Base-by-base conservation (phyloP, 257 asterid genomes). In the Lycium barbarum region DNA sequence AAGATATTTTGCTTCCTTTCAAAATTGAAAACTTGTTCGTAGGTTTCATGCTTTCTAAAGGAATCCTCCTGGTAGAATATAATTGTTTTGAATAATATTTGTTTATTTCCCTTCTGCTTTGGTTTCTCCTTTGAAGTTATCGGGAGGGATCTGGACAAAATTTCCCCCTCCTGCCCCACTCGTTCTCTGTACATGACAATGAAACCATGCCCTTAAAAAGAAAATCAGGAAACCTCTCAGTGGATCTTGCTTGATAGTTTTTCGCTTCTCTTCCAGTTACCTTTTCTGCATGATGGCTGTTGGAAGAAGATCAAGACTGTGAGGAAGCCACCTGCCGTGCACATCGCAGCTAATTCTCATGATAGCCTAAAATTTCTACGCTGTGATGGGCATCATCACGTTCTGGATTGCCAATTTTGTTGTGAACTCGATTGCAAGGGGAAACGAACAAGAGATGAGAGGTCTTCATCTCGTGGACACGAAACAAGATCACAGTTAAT, bases 331-430 rank as follows among this genome's bases (percentile, higher is more conserved):
- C 88, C 84, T 63, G 83, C 43, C 83, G 85, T 78, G 47, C 33
- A 87, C 81, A 80, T 80, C 17, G 79, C 91, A 73, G 84, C 91
- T 88, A 89, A 86, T 89, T 85, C 90, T 12, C 55, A 71, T 13
- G 83, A 76, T 78, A 63, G 82, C 83, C 22, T 83, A 72, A 84
- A 73, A 85, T 70, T 83, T 87, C 89, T 82, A 81, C 3, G 40
- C 84, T 78, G 51, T 33, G 71, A 72, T 82, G 49, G 58, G 78
- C 82, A 72, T 38, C 81, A 47, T 74, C 40, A n/a, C 61, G 2
- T 47, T 74, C 61, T 74, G 61, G 81, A 85, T 84, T 36, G 43
- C 17, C 86, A 83, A 5, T 88, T 61, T n/a, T 53, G 68, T 82
- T 61, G 36, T 81, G 83, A 86, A 88, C 83, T 73, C 55, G 80